Conservation (phyloP, 2,329 filamentous ascomycete species). For the Amylocarpus encephaloides region DNA sequence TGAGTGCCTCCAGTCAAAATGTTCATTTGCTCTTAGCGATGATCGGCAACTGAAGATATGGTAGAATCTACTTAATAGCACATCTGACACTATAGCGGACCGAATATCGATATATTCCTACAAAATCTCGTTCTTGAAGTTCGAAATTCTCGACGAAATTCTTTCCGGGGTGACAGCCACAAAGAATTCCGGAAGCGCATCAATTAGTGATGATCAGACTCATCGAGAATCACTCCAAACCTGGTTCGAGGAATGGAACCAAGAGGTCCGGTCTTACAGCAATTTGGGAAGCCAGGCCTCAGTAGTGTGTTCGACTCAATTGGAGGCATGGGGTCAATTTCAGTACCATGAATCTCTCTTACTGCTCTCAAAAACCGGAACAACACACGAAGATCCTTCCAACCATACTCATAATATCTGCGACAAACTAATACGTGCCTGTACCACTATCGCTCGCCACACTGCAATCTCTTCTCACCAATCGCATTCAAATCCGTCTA, state of each 20-base stretch:
- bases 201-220: background rate
- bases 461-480: background rate
- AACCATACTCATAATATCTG: background rate
- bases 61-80: background rate
- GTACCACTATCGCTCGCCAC: background rate
- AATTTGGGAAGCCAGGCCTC: background rate
- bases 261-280: background rate
- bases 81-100: background rate
- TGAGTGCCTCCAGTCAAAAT: background rate
- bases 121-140: background rate
- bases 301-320: background rate
- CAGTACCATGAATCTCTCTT: background rate
- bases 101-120: slow-evolving; percentile 1
- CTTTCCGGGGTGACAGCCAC: background rate
- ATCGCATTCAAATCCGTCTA: background rate
- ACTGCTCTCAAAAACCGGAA: background rate
- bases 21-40: too few relatives aligned
- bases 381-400: background rate
- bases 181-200: background rate
- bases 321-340: background rate
- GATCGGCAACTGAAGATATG: background rate
- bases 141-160: background rate
- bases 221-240: background rate
- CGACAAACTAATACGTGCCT: background rate
- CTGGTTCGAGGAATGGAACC: slow-evolving; percentile 1